These are phyloP conservation scores for Royoungia palumana DNA, from an alignment of 768 basidiomycete species.

Conservation along the genomic window DNA sequence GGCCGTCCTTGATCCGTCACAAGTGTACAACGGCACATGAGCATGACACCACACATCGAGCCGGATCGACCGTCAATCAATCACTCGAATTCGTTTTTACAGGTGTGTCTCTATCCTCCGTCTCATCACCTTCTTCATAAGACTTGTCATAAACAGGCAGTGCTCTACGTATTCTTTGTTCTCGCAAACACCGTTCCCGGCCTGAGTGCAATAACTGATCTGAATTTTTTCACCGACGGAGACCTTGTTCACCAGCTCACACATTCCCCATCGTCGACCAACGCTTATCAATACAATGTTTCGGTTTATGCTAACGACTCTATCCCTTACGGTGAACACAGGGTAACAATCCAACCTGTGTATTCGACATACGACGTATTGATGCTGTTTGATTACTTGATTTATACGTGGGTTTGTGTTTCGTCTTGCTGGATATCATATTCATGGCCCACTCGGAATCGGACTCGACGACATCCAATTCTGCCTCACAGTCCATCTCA, in stretches of 20 bases:
- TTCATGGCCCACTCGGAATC: neutral
- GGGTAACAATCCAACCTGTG: constrained; percentile 1
- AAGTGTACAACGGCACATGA: constrained; percentile 14
- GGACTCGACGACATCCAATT: neutral
- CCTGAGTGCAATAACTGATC: neutral
- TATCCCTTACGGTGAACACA: constrained; percentile 1
- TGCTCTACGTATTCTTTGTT: constrained; percentile 16
- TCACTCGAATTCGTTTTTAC: constrained; percentile 8
- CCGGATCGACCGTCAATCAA: neutral
- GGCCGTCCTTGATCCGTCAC: neutral
- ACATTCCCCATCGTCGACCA: neutral
- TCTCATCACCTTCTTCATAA: no score
- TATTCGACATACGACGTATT: neutral
- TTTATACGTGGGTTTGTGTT: constrained; percentile 13
- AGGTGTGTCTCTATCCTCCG: constrained; percentile 1
- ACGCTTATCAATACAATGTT: constrained; percentile 11
- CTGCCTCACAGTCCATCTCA: no score
- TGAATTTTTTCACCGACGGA: constrained; percentile 12
- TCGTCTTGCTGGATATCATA: neutral
- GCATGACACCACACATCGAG: constrained; percentile 8
- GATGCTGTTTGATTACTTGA: constrained; percentile 17
- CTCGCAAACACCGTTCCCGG: neutral
- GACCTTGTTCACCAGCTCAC: neutral
- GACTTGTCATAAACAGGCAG: constrained; percentile 4
- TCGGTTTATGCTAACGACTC: constrained; percentile 10